Conservation (phyloP, 179 eudicot genomes). For the Silene coronaria region DNA sequence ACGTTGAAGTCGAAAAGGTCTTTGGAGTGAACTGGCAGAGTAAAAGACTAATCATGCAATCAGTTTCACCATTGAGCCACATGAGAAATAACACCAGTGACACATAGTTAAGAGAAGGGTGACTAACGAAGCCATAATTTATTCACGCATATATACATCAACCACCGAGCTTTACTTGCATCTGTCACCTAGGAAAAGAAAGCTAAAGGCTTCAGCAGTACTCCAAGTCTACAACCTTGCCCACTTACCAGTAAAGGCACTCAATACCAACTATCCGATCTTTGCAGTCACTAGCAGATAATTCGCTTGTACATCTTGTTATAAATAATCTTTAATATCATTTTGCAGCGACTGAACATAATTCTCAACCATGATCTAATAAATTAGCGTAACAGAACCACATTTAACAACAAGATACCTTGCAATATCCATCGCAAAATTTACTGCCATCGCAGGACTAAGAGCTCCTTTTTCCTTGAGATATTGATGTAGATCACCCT, state of each 20-base stretch:
- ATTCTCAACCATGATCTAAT: neutral
- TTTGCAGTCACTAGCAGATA: neutral
- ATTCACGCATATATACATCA: no score
- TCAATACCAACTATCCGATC: neutral
- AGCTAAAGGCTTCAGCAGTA: no score
- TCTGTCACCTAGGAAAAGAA: no score
- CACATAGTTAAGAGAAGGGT: no score
- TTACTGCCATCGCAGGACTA: conserved; percentile 70
- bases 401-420: conserved; percentile 42
- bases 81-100: neutral
- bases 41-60: neutral
- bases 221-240: no score
- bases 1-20: neutral
- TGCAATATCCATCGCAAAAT: conserved; percentile 94
- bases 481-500: conserved; percentile 96
- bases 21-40: conserved; percentile 8
- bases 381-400: neutral
- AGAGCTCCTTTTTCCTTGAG: conserved; percentile 90
- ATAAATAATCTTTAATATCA: neutral
- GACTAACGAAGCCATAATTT: no score
- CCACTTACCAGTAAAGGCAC: no score
- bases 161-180: no score
- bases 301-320: neutral
- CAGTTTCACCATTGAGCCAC: conserved; percentile 10
- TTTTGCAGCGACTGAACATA: neutral